phyloP scores from a whole-genome alignment of 2,329 filamentous ascomycete genomes.

The Trichoderma oligosporum region DNA sequence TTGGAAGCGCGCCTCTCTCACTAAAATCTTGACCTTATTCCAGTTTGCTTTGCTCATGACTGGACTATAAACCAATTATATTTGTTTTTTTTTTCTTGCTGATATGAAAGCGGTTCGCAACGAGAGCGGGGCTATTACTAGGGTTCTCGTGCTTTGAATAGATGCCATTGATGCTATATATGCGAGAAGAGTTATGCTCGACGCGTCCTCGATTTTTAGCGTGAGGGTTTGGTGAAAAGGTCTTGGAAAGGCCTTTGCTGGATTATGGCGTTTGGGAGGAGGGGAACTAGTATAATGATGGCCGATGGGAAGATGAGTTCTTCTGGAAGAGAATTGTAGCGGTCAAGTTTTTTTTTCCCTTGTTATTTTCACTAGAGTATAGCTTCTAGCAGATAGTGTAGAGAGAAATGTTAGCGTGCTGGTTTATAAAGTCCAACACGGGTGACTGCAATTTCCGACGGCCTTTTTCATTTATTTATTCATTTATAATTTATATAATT shows the following conservation, averaged over 20 bases:
- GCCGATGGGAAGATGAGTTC: not conserved
- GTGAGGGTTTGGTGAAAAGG: slow-evolving; percentile 8
- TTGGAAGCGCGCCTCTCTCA: too few species aligned
- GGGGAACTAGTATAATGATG: not conserved
- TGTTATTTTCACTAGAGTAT: not conserved
- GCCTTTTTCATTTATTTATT: not conserved
- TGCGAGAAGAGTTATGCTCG: not conserved
- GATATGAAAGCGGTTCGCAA: slow-evolving; percentile 2
- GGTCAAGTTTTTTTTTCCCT: not conserved
- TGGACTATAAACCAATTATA: not conserved
- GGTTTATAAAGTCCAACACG: not conserved
- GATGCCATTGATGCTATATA: slow-evolving; percentile 16
- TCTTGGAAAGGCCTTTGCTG: not conserved
- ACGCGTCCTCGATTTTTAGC: not conserved
- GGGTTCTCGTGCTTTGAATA: slow-evolving; percentile 19
- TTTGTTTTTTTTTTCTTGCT: not conserved
- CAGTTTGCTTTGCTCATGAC: not conserved
- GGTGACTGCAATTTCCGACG: slow-evolving; percentile 8
- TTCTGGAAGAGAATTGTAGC: not conserved
- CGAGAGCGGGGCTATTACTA: not conserved
- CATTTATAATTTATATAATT: too few species aligned
- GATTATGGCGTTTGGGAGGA: slow-evolving; percentile 15
- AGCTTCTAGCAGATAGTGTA: not conserved
- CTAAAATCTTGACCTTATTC: too few species aligned
- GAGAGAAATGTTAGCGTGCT: not conserved